Evolutionary conservation across 2,329 filamentous ascomycete genomes (phyloP).

Genomic region (Penicillium brasilianum): DNA sequence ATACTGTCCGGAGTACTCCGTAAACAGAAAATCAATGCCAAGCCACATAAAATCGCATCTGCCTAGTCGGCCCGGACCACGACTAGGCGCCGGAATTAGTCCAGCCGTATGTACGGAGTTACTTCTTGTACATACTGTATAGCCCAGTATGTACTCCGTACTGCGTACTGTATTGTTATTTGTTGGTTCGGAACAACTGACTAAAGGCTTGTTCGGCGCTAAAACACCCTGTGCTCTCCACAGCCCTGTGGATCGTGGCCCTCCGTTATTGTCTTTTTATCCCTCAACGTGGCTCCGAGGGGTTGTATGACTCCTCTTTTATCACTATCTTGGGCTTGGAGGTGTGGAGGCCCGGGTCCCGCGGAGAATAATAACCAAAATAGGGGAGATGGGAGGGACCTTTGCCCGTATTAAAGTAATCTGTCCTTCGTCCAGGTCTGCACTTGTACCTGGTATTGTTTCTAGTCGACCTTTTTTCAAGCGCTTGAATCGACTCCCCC

Average conservation of each 20-base stretch:
- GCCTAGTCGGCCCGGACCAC: constrained; percentile 8
- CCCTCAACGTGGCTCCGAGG: constrained; percentile 6
- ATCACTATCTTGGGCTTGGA: neutral
- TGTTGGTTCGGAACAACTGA: constrained; percentile 3
- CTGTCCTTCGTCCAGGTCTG: neutral
- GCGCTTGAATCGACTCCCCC: neutral
- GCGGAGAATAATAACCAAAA: constrained; percentile 11
- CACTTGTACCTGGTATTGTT: neutral
- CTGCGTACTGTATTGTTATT: neutral
- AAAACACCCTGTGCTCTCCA: constrained; percentile 15
- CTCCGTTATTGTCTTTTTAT: neutral
- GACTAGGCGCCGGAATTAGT: constrained; percentile 7
- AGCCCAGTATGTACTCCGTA: neutral
- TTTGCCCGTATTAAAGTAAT: neutral
- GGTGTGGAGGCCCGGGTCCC: constrained; percentile 20
- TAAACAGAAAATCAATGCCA: neutral
- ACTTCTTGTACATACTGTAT: neutral
- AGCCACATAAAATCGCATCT: constrained; percentile 8
- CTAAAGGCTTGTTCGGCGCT: constrained; percentile 12
- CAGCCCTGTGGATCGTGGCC: constrained; percentile 24
- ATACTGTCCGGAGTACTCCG: neutral
- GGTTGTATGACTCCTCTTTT: constrained; percentile 10
- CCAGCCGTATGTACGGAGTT: neutral
- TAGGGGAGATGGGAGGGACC: neutral
- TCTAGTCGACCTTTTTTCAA: neutral